Evolutionary conservation across 176 grass and related monocot genomes (phyloP).

Genomic region (Eragrostis curvula): DNA sequence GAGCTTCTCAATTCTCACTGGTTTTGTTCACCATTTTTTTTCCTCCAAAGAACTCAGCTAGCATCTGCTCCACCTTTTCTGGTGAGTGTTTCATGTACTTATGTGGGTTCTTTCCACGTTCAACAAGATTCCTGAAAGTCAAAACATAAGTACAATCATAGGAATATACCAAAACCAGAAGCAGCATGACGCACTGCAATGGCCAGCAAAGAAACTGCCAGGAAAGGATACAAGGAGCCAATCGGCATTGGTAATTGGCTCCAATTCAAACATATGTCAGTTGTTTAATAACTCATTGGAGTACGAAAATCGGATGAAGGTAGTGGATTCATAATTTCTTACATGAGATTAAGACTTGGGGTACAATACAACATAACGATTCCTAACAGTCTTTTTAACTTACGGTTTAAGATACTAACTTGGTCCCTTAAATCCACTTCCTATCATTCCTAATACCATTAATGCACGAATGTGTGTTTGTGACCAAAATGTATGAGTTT

Average conservation of each 20-base stretch:
- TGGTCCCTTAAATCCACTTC: not conserved
- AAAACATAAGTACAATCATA: slow-evolving; percentile 4
- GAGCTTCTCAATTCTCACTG: slow-evolving; percentile 36
- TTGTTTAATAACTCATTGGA: slow-evolving; percentile 9
- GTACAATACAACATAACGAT: slow-evolving; percentile 8
- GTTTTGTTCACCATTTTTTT: slow-evolving; percentile 54
- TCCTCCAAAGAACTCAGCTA: slow-evolving; percentile 71
- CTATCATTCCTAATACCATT: not conserved
- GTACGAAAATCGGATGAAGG: slow-evolving; percentile 16
- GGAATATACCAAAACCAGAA: slow-evolving; percentile 12
- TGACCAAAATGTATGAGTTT: not conserved
- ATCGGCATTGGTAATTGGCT: not conserved
- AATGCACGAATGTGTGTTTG: not conserved
- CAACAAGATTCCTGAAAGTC: slow-evolving; percentile 58
- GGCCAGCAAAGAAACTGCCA: not conserved
- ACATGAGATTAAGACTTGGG: not conserved
- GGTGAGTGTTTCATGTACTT: slow-evolving; percentile 72
- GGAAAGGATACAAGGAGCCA: not conserved
- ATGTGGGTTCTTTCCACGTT: slow-evolving; percentile 64
- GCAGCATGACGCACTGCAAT: slow-evolving; percentile 25
- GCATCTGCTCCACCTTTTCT: slow-evolving; percentile 59
- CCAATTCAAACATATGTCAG: slow-evolving; percentile 3
- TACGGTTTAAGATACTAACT: not conserved
- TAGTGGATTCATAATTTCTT: slow-evolving; percentile 9
- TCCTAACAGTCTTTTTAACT: not conserved